Evolutionary conservation across 805 yeast species (phyloP), one percentile per base, ranked within the genome.

Genomic region (Candida taoyuanica): DNA sequence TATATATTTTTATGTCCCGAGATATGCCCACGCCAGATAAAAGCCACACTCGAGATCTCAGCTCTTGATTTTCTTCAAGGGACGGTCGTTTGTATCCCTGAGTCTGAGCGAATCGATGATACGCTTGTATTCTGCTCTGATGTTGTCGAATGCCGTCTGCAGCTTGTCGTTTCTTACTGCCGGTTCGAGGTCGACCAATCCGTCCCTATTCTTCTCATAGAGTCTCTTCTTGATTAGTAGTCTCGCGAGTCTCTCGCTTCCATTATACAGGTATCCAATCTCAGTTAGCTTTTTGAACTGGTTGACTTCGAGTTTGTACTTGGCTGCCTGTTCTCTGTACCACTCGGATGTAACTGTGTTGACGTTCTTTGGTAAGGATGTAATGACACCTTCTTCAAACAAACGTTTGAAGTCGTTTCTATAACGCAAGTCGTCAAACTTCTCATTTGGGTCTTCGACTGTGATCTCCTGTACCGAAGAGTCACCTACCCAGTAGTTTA

Each of bases 401-500:
- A 81, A 57, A 49, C 80, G 63, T 40, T 64, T 60, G 48, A 87
- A 65, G 54, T 93, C 98, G 46, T 79, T 73, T 23, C 91, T 67
- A 56, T 93, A 97, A 42, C 98, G 71, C 48, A 93, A 65, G 54
- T 85, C 94, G 55, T 93, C 98, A 62, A 93, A 91, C 25, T 78
- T 76, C 56, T 88, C 96, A 54, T 83, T 85, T 3, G 98, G 98
- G 58, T 93, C 98, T 58, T 93, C 98, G 4, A 93, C 87, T 0
- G 91, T 86, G 28, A 93, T 71, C 50, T 89, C 95, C 24, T 64
- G 61, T 17, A 88, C 76, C 2, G 53, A 43, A 0, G 57, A 52
- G 46, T 85, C 83, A 0, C 53, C 47, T 3, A 67, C 49, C 84
- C 95, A 87, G 31, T 58, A 45, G 2, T 69, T 64, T 39, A 74